Percentiles rank a stretch among this genome's conserved stretches.
These are phyloP conservation scores for Gomphus bonarii DNA, from an alignment of 1,284 basidiomycete species.

Conservation along the genomic window DNA sequence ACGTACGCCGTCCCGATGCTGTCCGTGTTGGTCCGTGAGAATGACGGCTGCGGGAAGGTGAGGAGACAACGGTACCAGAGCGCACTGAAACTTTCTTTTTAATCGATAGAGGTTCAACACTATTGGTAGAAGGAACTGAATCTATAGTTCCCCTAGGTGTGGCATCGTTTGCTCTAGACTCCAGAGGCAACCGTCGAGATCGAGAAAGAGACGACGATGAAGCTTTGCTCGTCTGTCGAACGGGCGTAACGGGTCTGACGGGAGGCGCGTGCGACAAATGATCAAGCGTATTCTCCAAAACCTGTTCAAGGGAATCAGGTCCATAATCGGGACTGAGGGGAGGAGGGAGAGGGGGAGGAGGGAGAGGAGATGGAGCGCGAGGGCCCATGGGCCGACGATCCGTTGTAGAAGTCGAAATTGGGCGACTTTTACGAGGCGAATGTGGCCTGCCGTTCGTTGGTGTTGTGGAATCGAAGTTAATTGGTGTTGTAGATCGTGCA, in stretches of 20 bases:
- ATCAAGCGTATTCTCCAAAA: conserved; percentile 29
- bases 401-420: conserved; percentile 32
- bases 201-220: conserved; percentile 46
- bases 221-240: conserved; percentile 9
- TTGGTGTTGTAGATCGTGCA: conserved; percentile 12
- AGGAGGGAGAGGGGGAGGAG: conserved; percentile 55
- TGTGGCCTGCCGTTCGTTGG: conserved; percentile 17
- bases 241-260: conserved; percentile 10
- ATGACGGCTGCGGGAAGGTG: conserved; percentile 1
- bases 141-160: conserved; percentile 15
- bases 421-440: conserved; percentile 23
- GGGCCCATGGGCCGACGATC: conserved; percentile 61
- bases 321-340: conserved; percentile 20
- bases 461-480: conserved; percentile 20
- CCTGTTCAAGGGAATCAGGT: conserved; percentile 24
- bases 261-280: conserved; percentile 18
- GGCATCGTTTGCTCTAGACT: conserved; percentile 32
- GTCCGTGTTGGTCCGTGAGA: conserved; percentile 28
- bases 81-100: conserved; percentile 66
- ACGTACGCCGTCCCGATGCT: conserved; percentile 41
- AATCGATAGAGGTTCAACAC: conserved; percentile 64
- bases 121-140: conserved; percentile 13
- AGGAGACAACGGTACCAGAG: background rate
- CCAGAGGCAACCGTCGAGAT: conserved; percentile 56
- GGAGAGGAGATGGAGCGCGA: conserved; percentile 57